These are phyloP conservation scores for Melaleuca alternifolia DNA, from an alignment of 345 rosid genomes.

Conservation along the genomic window DNA sequence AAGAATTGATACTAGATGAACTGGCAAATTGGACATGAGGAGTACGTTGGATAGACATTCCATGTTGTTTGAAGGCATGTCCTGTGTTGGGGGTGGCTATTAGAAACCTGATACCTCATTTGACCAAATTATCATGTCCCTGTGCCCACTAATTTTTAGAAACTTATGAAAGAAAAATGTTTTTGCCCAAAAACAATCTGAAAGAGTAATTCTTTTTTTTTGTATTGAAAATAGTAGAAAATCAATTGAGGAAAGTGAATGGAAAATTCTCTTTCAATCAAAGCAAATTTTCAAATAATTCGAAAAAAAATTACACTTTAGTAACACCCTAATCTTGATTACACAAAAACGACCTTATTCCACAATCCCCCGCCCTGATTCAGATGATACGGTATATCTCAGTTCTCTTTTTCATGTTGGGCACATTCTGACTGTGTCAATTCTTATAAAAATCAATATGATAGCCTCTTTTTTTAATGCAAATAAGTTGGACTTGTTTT, in stretches of 20 bases:
- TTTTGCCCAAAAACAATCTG: not conserved
- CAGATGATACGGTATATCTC: not conserved
- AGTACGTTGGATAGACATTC: not conserved
- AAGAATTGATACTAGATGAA: not conserved
- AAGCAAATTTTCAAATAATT: not conserved
- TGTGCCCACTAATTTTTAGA: fast-evolving
- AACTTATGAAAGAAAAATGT: not conserved
- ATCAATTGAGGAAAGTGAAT: not conserved
- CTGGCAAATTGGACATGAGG: not conserved
- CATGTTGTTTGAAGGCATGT: not conserved
- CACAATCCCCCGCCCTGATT: not conserved
- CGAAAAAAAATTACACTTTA: not conserved
- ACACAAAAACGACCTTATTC: not conserved
- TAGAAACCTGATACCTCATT: not conserved
- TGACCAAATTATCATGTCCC: not conserved
- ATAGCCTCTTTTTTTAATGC: not conserved
- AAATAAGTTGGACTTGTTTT: not conserved
- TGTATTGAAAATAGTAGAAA: not conserved
- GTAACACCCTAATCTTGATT: not conserved
- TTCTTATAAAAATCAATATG: not conserved
- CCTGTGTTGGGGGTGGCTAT: not conserved
- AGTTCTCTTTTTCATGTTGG: not conserved
- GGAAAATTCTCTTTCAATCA: not conserved
- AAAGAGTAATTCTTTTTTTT: too few relatives aligned
- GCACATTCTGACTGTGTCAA: not conserved